Conservation (phyloP, 2,329 filamentous ascomycete genomes). For the Drechslerella stenobrocha region DNA sequence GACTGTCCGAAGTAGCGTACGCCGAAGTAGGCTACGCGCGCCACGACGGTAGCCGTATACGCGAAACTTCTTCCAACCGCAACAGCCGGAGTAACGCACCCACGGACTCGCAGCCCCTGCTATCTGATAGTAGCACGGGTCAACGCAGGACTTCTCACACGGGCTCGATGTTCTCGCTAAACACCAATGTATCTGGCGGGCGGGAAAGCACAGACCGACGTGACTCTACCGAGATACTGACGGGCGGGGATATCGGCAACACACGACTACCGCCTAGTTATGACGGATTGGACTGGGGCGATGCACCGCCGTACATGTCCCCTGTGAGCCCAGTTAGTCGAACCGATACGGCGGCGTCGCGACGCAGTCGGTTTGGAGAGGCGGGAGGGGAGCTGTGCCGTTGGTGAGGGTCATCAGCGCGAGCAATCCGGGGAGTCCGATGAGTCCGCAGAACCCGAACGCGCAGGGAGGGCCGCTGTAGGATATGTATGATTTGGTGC, state of each 20-base stretch:
- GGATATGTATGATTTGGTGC: conserved; percentile 19
- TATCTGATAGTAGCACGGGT: conserved; percentile 27
- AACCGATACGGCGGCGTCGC: conserved; percentile 18
- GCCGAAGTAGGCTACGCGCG: conserved; percentile 74
- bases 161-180: conserved; percentile 40
- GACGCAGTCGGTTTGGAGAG: conserved; percentile 6
- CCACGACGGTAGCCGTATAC: conserved; percentile 74
- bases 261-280: conserved; percentile 42
- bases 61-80: conserved; percentile 64
- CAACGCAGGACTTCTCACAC: conserved; percentile 19
- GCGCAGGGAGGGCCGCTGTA: conserved; percentile 23
- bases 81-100: conserved; percentile 13
- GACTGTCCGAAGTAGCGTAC: conserved; percentile 76
- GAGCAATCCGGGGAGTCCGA: conserved; percentile 38
- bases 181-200: conserved; percentile 33
- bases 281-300: conserved; percentile 46
- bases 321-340: conserved; percentile 25
- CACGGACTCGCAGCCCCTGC: conserved; percentile 40
- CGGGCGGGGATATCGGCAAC: conserved; percentile 31
- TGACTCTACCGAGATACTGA: conserved; percentile 41
- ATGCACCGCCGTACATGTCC: conserved; percentile 48
- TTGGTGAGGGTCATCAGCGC: conserved; percentile 46
- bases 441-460: conserved; percentile 29
- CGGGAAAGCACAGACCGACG: conserved; percentile 32
- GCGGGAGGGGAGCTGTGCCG: conserved; percentile 19